These are phyloP conservation scores for Yarrowia deformans DNA, from an alignment of 805 yeast species.

Conservation along the genomic window DNA sequence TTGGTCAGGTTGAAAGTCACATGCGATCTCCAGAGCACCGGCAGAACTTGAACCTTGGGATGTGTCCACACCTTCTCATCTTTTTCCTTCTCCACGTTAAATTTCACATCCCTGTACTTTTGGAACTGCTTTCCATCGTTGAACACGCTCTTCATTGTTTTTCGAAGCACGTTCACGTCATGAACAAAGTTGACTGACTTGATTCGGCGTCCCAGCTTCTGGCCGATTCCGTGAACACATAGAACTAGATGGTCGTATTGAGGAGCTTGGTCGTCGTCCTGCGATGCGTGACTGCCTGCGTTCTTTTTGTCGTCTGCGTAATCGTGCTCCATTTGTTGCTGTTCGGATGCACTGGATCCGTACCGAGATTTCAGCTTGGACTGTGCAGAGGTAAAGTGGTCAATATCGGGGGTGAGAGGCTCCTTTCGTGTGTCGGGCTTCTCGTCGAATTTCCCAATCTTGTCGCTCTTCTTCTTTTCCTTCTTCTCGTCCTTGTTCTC, in stretches of 20 bases:
- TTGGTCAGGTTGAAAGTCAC: conserved; percentile 46
- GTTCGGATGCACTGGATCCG: conserved; percentile 38
- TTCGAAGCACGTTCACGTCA: conserved; percentile 69
- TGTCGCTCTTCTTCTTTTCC: neutral
- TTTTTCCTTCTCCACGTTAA: conserved; percentile 13
- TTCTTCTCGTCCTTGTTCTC: conserved; percentile 4
- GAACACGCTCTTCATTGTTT: conserved; percentile 41
- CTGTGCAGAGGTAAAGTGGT: neutral
- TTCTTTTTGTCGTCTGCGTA: conserved; percentile 41
- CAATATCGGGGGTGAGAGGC: neutral
- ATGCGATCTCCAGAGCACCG: conserved; percentile 89
- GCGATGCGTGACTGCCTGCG: conserved; percentile 16
- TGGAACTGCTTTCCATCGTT: conserved; percentile 10
- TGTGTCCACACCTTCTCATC: conserved; percentile 5
- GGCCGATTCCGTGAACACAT: conserved; percentile 97
- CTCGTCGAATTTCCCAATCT: conserved; percentile 4
- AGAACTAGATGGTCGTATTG: conserved; percentile 70
- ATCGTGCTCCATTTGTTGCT: conserved; percentile 47
- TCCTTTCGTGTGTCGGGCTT: conserved; percentile 1
- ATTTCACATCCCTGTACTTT: conserved; percentile 3
- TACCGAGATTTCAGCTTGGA: neutral
- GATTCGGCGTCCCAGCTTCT: conserved; percentile 75
- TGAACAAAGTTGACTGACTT: conserved; percentile 88
- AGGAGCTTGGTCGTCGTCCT: conserved; percentile 44
- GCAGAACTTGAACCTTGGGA: conserved; percentile 69